These are phyloP conservation scores for Colletotrichum brevisporum DNA, from an alignment of 2,329 filamentous ascomycete genomes.

Conservation along the genomic window DNA sequence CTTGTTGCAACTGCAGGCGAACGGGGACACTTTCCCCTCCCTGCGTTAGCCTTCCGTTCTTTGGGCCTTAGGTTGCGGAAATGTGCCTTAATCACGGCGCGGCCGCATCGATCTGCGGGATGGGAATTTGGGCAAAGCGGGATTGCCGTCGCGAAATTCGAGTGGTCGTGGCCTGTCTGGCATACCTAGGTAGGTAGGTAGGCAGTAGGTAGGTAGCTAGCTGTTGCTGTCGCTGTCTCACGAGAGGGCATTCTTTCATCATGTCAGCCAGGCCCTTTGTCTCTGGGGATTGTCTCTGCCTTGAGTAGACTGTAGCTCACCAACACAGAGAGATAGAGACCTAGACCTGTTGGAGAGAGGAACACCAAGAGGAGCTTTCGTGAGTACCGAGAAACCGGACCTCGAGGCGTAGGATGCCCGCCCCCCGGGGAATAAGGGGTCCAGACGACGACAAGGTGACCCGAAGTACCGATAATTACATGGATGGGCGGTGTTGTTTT, in stretches of 20 bases:
- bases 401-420: not conserved
- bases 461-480: slow-evolving; percentile 26
- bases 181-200: no score
- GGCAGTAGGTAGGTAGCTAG: no score
- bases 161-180: not conserved
- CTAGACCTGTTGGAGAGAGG: not conserved
- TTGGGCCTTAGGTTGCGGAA: slow-evolving; percentile 2
- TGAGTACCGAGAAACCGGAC: slow-evolving; percentile 9
- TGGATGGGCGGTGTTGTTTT: slow-evolving; percentile 27
- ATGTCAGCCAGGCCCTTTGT: slow-evolving; percentile 10
- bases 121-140: not conserved
- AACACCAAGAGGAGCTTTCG: not conserved
- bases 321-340: no score
- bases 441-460: slow-evolving; percentile 12
- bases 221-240: not conserved
- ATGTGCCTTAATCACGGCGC: slow-evolving; percentile 14
- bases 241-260: slow-evolving; percentile 1
- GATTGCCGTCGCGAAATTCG: slow-evolving; percentile 1
- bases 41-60: not conserved
- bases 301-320: no score
- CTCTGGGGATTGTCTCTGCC: not conserved
- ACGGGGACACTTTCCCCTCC: not conserved
- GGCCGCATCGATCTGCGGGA: not conserved
- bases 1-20: slow-evolving; percentile 9
- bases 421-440: not conserved